Evolutionary conservation across 2,329 filamentous ascomycete genomes (phyloP).

Genomic region (Sclerotinia spermophila): DNA sequence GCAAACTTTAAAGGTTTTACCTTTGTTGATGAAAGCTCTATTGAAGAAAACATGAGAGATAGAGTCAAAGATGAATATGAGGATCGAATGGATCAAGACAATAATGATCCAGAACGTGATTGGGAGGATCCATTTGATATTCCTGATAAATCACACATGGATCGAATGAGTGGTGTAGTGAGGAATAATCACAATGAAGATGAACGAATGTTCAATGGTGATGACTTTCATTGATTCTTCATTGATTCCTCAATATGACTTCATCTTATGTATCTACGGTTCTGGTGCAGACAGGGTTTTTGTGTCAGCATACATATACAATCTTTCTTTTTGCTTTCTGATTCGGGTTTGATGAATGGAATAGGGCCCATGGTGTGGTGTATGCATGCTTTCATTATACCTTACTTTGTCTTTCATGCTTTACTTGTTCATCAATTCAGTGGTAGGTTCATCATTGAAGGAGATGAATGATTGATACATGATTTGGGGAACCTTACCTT

Average conservation of each 20-base stretch:
- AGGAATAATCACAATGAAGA: slow-evolving; percentile 54
- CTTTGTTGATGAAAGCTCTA: slow-evolving; percentile 94
- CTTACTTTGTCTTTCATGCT: slow-evolving; percentile 1
- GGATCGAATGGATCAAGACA: slow-evolving; percentile 55
- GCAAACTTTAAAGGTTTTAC: slow-evolving; percentile 99
- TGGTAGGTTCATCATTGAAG: background rate
- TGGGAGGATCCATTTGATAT: slow-evolving; percentile 43
- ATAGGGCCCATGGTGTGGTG: background rate
- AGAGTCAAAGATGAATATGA: slow-evolving; percentile 51
- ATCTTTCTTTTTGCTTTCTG: slow-evolving; percentile 5
- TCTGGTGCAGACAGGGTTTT: background rate
- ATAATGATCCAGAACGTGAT: slow-evolving; percentile 44
- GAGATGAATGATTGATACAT: slow-evolving; percentile 1
- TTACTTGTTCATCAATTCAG: background rate
- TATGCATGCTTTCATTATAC: slow-evolving; percentile 7
- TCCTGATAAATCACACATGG: slow-evolving; percentile 43
- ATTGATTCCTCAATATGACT: slow-evolving; percentile 1
- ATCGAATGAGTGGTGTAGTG: slow-evolving; percentile 63
- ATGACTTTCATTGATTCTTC: slow-evolving; percentile 60
- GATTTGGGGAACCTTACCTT: background rate
- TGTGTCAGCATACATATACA: slow-evolving; percentile 5
- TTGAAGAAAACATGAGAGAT: slow-evolving; percentile 77
- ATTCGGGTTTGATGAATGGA: background rate
- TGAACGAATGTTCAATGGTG: slow-evolving; percentile 58
- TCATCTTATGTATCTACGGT: slow-evolving; percentile 16